A percentile compares a stretch with the other conserved stretches of the same genome.
Conservation (phyloP, 305 asterid genomes). For the Stenogyne calaminthoides region DNA sequence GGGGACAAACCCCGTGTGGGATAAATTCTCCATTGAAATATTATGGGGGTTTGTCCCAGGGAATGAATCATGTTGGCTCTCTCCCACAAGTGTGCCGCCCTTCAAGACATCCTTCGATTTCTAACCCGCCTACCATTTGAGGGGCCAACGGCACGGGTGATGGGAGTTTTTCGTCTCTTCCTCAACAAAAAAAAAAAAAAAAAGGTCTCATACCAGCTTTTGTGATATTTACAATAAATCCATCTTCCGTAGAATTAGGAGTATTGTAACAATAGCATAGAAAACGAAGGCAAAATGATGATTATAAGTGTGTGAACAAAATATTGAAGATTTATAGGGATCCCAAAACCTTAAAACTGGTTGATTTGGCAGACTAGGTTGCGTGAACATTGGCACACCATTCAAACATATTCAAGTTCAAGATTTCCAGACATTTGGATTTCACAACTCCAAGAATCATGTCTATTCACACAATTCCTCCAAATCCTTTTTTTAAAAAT, state of each 20-base stretch:
- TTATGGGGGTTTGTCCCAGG: too few species aligned
- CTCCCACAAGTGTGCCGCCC: too few species aligned
- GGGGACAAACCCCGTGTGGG: too few species aligned
- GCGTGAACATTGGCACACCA: slow-evolving; percentile 28
- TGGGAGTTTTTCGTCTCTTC: too few species aligned
- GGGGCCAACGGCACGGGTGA: too few species aligned
- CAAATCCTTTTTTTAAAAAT: not conserved
- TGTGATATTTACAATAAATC: not conserved
- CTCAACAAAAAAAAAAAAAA: too few species aligned
- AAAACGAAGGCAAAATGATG: not conserved
- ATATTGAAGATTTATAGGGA: slow-evolving; percentile 10
- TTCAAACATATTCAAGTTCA: slow-evolving; percentile 18
- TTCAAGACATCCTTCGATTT: too few species aligned
- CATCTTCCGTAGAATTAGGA: not conserved
- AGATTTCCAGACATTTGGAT: not conserved
- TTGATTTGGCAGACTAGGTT: slow-evolving; percentile 29
- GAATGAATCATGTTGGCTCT: too few species aligned
- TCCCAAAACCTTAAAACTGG: slow-evolving; percentile 17
- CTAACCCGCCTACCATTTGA: too few species aligned
- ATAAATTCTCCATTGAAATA: too few species aligned
- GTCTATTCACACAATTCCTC: not conserved
- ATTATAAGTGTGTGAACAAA: not conserved
- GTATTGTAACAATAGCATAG: not conserved
- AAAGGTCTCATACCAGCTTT: too few species aligned
- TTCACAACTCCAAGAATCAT: not conserved